Evolutionary conservation across 1,139 yeast genomes (phyloP).

Genomic region (Nakaseomyces nivariensis): DNA sequence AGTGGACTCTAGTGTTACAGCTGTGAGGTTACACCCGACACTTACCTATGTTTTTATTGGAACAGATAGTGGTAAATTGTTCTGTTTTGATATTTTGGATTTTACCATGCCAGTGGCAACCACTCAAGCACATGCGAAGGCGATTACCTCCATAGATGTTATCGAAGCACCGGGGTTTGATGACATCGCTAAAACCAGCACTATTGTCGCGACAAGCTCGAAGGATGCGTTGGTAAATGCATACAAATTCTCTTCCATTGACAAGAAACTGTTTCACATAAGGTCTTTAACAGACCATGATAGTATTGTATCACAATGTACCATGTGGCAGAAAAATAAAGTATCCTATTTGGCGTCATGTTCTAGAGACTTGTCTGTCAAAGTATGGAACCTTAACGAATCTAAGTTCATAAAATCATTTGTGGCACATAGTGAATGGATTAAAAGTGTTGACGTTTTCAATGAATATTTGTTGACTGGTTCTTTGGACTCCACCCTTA

Average conservation of each 20-base stretch:
- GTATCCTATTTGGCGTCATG: slow-evolving; percentile 44
- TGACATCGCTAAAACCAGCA: slow-evolving; percentile 21
- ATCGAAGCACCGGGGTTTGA: neutral
- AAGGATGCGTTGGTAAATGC: slow-evolving; percentile 59
- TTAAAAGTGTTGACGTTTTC: slow-evolving; percentile 50
- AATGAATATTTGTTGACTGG: slow-evolving; percentile 58
- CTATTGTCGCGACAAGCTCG: slow-evolving; percentile 14
- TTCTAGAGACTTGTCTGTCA: slow-evolving; percentile 66
- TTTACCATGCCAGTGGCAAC: slow-evolving; percentile 57
- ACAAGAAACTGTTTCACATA: slow-evolving; percentile 42
- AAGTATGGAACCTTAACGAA: slow-evolving; percentile 64
- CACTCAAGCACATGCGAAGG: slow-evolving; percentile 68
- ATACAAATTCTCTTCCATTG: slow-evolving; percentile 23
- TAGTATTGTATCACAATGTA: slow-evolving; percentile 65
- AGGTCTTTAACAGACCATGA: slow-evolving; percentile 82
- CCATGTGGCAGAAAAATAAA: slow-evolving; percentile 30
- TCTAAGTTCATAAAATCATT: slow-evolving; percentile 64
- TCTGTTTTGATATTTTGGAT: slow-evolving; percentile 65
- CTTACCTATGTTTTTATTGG: slow-evolving; percentile 60
- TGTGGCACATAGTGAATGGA: slow-evolving; percentile 86
- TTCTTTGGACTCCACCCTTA: slow-evolving; percentile 70
- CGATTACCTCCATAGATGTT: slow-evolving; percentile 54
- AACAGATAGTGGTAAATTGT: slow-evolving; percentile 63
- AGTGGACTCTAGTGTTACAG: slow-evolving; percentile 44
- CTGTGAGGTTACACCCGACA: slow-evolving; percentile 63